phyloP scores from a whole-genome alignment of 257 asterid genomes.

The Solanum medicagineum region DNA sequence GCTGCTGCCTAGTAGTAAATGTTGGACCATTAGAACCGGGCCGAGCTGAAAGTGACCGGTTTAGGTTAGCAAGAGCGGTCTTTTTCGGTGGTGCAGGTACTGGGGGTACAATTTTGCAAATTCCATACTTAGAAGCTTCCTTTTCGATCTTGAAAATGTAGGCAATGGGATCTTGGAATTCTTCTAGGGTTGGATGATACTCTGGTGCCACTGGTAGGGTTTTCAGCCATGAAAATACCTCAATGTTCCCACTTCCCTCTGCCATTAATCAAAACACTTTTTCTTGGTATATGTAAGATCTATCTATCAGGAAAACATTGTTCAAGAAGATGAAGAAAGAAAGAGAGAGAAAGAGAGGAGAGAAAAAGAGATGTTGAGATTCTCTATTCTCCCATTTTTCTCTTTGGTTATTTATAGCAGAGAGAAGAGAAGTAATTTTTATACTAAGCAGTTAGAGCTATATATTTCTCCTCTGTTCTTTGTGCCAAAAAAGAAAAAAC shows the following conservation, averaged over 20 bases:
- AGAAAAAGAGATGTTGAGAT: conserved; percentile 17
- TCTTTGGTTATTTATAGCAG: background rate
- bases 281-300: conserved; percentile 24
- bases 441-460: background rate
- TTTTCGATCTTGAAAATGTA: conserved; percentile 97
- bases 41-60: conserved; percentile 65
- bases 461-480: conserved; percentile 21
- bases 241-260: conserved; percentile 43
- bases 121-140: conserved; percentile 86
- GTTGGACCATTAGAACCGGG: conserved; percentile 50
- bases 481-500: conserved; percentile 10
- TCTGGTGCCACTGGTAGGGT: conserved; percentile 94
- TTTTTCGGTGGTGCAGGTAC: conserved; percentile 56
- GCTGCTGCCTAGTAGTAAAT: conserved; percentile 97
- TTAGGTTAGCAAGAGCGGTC: conserved; percentile 54
- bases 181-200: conserved; percentile 80
- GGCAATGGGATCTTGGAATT: conserved; percentile 96
- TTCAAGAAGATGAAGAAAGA: background rate
- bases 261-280: conserved; percentile 5
- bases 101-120: conserved; percentile 95
- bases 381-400: conserved; percentile 14
- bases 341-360: background rate
- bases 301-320: conserved; percentile 20
- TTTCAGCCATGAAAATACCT: conserved; percentile 82
- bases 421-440: background rate